These are phyloP conservation scores for Xylariales sp. DNA, from an alignment of 2,329 filamentous ascomycete species.

Conservation along the genomic window DNA sequence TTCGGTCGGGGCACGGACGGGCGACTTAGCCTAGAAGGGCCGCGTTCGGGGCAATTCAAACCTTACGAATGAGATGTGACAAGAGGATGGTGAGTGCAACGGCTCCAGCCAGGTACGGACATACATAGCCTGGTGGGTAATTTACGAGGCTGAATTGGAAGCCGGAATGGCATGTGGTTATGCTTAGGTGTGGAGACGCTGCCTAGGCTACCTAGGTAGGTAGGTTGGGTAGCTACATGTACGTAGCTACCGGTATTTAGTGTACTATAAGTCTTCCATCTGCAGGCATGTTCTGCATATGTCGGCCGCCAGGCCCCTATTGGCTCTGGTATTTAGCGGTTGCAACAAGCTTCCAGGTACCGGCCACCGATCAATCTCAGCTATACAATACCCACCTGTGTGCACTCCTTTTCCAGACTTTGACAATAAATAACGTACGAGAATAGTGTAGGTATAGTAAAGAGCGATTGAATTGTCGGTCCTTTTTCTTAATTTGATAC, in stretches of 20 bases:
- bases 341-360: constrained; percentile 19
- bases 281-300: constrained; percentile 20
- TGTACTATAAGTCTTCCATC: not conserved
- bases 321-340: constrained; percentile 15
- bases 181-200: constrained; percentile 17
- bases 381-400: not conserved
- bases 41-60: not conserved
- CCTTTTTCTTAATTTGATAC: too few relatives aligned
- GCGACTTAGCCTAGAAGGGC: not conserved
- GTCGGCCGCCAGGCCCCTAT: not conserved
- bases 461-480: too few relatives aligned
- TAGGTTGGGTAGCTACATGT: too few relatives aligned
- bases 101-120: not conserved
- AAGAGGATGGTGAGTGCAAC: not conserved
- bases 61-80: too few relatives aligned
- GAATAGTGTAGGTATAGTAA: too few relatives aligned
- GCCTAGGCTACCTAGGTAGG: not conserved
- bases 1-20: not conserved
- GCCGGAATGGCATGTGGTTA: constrained; percentile 8
- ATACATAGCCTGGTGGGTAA: not conserved
- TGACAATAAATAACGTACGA: too few relatives aligned
- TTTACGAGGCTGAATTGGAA: constrained; percentile 11
- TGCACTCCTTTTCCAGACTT: too few relatives aligned
- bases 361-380: not conserved
- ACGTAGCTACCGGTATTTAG: too few relatives aligned